Base-by-base conservation (phyloP, 768 basidiomycete genomes). In the Pleurotus tuber-regium region DNA sequence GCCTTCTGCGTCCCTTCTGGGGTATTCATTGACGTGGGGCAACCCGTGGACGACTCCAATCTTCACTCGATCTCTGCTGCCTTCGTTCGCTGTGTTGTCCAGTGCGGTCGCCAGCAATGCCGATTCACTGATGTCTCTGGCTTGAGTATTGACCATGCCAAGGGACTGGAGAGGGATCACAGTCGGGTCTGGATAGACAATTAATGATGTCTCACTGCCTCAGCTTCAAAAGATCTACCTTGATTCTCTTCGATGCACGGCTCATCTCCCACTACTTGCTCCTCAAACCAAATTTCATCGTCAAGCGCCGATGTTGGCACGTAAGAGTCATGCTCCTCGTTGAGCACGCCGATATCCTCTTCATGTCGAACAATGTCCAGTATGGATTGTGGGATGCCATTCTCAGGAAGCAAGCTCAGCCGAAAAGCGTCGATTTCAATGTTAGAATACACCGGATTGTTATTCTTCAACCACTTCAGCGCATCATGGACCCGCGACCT, bases 371-470 rank as follows among this genome's bases (percentile, higher is more conserved):
- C 49, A 7, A 46, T 57, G 0, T 47, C 14, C 0, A 57, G 1
- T 1, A 75, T 61, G 43, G 71, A 68, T 0, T 52, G 19, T 1
- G 71, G 73, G 1, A 75, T 54, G 0, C 51, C 63, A 39, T 71
- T 59, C 14, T 63, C 62, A 0, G 73, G 72, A 0, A 74, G 10
- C 3, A 38, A 19, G 0, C 18, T 3, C 9, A 75, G 28, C 0
- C 50, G 43, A 28, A 51, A 58, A 2, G 47, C 47, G 33, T 54
- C 63, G 16, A 64, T 64, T 0, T 46, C 42, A 33, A 66, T 63
- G 16, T 58, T 55, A 9, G 21, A 5, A 42, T 70, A 71, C 3
- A 63, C 12, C 0, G 50, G 44, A 43, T 71, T 71, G 56, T 72
- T 53, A 0, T 0, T n/a, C 46, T 68, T 68, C 40, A 72, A 44